Conservation (phyloP, 1,284 basidiomycete genomes). For the Rhodofomes roseus region DNA sequence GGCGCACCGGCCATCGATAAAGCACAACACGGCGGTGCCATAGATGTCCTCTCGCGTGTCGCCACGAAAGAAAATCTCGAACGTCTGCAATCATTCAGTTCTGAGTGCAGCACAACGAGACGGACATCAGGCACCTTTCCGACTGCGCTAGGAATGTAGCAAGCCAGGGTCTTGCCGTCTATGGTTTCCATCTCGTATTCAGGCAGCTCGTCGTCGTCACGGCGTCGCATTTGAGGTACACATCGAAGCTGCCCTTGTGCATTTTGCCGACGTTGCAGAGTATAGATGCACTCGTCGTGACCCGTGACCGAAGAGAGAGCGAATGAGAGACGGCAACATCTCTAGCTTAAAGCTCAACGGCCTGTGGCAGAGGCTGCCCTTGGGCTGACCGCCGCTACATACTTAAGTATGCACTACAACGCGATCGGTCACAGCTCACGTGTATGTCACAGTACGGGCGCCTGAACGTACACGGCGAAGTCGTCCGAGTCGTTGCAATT, state of each 20-base stretch:
- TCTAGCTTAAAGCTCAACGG: too few relatives aligned
- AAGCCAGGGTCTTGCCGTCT: conserved; percentile 8
- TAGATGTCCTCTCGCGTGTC: neutral
- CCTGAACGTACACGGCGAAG: too few relatives aligned
- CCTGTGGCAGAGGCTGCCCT: too few relatives aligned
- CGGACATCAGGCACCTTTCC: conserved; percentile 6
- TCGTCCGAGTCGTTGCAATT: too few relatives aligned
- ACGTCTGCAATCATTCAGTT: neutral
- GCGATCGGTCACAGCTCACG: neutral
- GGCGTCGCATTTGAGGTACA: conserved; percentile 7
- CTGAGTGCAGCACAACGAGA: neutral
- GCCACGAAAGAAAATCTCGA: neutral
- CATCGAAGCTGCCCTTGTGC: neutral
- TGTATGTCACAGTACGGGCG: neutral
- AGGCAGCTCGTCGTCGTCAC: conserved; percentile 6
- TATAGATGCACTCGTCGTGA: neutral
- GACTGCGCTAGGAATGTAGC: conserved; percentile 12
- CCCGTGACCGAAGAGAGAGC: too few relatives aligned
- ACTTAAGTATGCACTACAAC: neutral
- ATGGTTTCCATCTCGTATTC: conserved; percentile 7
- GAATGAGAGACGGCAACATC: too few relatives aligned
- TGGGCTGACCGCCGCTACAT: too few relatives aligned
- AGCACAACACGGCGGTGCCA: neutral
- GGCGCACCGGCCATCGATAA: neutral
- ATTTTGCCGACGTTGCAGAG: neutral